A percentile compares a stretch with the other conserved stretches of the same genome.
These are phyloP conservation scores for Melanomma pulvis-pyrius DNA, from an alignment of 495 filamentous ascomycete species.

Conservation along the genomic window DNA sequence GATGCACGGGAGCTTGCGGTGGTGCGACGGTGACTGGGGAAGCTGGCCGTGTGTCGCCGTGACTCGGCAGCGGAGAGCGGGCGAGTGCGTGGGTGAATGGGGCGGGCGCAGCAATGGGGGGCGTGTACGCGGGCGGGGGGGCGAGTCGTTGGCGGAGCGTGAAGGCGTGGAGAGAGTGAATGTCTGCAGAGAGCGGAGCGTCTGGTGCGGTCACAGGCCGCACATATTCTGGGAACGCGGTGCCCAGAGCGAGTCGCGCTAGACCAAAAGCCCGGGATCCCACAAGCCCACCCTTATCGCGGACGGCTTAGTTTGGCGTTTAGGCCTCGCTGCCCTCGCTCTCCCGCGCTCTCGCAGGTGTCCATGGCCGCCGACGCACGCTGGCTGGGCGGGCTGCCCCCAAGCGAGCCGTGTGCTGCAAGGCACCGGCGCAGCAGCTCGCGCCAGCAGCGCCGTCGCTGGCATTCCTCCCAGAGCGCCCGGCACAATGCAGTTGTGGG, in stretches of 20 bases:
- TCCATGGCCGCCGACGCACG: neutral
- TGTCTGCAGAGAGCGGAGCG: neutral
- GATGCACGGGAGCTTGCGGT: slow-evolving; percentile 2
- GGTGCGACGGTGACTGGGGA: slow-evolving; percentile 5
- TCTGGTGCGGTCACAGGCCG: slow-evolving; percentile 1
- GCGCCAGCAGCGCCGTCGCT: neutral
- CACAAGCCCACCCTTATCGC: slow-evolving; percentile 18
- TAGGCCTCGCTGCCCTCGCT: neutral
- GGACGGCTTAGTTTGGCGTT: neutral
- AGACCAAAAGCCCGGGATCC: slow-evolving; percentile 7
- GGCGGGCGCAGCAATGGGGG: neutral
- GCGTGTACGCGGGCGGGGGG: neutral
- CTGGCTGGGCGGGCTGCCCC: too few species aligned
- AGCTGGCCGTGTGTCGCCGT: slow-evolving; percentile 1
- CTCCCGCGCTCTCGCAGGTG: neutral
- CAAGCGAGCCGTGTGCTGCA: neutral
- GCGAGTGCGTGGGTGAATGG: neutral
- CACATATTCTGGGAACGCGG: neutral
- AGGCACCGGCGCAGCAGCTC: neutral
- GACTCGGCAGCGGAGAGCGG: neutral
- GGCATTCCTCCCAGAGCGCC: too few species aligned
- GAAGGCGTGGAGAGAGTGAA: slow-evolving; percentile 2
- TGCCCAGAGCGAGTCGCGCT: slow-evolving; percentile 6
- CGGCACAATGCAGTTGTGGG: neutral
- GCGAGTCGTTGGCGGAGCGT: neutral